Evolutionary conservation across 176 grass and related monocot genomes (phyloP).

Genomic region (Carex myosuroides): DNA sequence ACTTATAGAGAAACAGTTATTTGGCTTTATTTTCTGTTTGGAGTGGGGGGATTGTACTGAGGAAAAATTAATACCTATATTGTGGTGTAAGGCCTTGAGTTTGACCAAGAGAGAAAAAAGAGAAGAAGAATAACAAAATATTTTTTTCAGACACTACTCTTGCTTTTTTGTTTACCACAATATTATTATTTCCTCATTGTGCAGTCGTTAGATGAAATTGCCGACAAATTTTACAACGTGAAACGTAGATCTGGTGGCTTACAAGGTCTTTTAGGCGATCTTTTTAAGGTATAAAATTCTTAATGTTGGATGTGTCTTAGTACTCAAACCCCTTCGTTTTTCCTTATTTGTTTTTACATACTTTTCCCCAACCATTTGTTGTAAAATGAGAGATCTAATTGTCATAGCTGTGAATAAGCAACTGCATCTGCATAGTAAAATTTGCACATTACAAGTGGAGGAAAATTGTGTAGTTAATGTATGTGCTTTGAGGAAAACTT

Average conservation of each 20-base stretch:
- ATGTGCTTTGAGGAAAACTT: neutral
- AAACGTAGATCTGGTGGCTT: conserved; percentile 48
- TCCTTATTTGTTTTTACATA: neutral
- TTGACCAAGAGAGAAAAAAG: neutral
- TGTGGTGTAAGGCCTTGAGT: neutral
- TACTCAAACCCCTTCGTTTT: neutral
- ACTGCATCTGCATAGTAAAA: neutral
- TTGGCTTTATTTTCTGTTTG: neutral
- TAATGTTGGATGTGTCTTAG: neutral
- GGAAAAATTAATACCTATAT: neutral
- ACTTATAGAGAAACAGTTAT: neutral
- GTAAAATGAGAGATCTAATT: neutral
- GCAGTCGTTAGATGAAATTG: conserved; percentile 94
- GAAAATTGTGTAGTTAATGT: neutral
- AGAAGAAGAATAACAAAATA: neutral
- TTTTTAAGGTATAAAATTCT: conserved; percentile 67
- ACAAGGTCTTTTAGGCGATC: conserved; percentile 88
- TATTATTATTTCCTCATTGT: neutral
- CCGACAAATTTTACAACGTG: conserved; percentile 74
- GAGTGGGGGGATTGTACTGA: neutral
- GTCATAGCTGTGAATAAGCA: neutral
- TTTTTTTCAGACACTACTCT: neutral
- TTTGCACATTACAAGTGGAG: neutral
- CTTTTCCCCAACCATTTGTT: neutral
- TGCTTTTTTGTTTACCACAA: neutral